Percentiles rank a stretch among this genome's conserved stretches.
Evolutionary conservation across 1,139 yeast species (phyloP).

Genomic region (Zygoascus hellenicus): DNA sequence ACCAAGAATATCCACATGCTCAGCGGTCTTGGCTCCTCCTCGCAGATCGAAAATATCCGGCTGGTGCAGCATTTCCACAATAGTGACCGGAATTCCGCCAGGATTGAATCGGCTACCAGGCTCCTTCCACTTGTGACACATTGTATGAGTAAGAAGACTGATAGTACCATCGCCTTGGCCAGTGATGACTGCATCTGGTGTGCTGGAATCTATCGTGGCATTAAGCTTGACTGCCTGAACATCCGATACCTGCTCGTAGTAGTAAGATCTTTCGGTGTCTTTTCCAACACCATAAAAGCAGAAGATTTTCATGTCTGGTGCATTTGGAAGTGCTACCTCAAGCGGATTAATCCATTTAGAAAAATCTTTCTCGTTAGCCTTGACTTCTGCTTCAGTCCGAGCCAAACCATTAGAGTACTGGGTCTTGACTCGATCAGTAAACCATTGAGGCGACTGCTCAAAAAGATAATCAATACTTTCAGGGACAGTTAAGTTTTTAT

Average conservation of each 20-base stretch:
- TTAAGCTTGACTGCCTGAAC: conserved; percentile 47
- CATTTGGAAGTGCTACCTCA: conserved; percentile 85
- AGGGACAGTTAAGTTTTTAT: conserved; percentile 55
- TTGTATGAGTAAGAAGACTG: conserved; percentile 72
- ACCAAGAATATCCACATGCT: conserved; percentile 93
- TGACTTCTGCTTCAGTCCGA: conserved; percentile 50
- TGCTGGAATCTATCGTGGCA: conserved; percentile 56
- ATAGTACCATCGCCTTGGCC: conserved; percentile 98
- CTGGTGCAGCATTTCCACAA: conserved; percentile 88
- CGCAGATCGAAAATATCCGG: conserved; percentile 91
- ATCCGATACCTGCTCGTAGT: conserved; percentile 61
- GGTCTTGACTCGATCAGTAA: conserved; percentile 52
- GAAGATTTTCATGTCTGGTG: conserved; percentile 84
- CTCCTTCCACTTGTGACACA: conserved; percentile 83
- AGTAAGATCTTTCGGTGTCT: conserved; percentile 90
- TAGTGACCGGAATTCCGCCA: conserved; percentile 59
- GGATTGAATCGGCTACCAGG: conserved; percentile 73
- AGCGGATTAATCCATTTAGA: conserved; percentile 89
- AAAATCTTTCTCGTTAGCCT: conserved; percentile 58
- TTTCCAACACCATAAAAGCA: conserved; percentile 95
- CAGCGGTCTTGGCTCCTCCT: conserved; percentile 97
- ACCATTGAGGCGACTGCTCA: conserved; percentile 71
- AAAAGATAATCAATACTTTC: conserved; percentile 62
- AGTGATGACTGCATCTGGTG: conserved; percentile 61
- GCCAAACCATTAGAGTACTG: conserved; percentile 82